These are phyloP conservation scores for Backusella liffmaniae DNA, from an alignment of 192 early-diverging fungal species.

Conservation along the genomic window DNA sequence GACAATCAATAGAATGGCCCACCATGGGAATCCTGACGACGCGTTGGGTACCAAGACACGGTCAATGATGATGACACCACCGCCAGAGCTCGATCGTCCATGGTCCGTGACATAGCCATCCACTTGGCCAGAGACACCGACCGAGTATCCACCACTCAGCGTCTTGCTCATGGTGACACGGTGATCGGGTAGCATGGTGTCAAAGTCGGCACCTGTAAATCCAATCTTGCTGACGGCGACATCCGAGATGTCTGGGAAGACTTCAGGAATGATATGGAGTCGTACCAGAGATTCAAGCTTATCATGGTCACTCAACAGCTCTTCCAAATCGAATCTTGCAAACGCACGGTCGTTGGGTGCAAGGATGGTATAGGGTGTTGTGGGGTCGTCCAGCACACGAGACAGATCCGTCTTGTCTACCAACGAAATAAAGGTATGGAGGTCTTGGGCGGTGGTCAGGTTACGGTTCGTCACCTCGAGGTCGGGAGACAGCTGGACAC, in stretches of 20 bases:
- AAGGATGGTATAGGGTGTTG: slow-evolving; percentile 40
- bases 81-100: slow-evolving; percentile 23
- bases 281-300: slow-evolving; percentile 51
- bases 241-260: slow-evolving; percentile 10
- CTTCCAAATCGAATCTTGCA: slow-evolving; percentile 33
- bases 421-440: slow-evolving; percentile 35
- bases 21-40: slow-evolving; percentile 17
- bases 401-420: slow-evolving; percentile 16
- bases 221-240: neutral
- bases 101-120: slow-evolving; percentile 9
- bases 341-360: slow-evolving; percentile 53
- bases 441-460: slow-evolving; percentile 38
- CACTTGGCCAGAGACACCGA: slow-evolving; percentile 10
- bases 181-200: slow-evolving; percentile 12
- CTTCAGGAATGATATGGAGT: slow-evolving; percentile 60
- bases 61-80: slow-evolving; percentile 36
- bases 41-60: slow-evolving; percentile 19
- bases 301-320: slow-evolving; percentile 31
- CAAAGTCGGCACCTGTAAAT: slow-evolving; percentile 8
- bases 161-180: slow-evolving; percentile 9
- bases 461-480: slow-evolving; percentile 44
- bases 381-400: neutral
- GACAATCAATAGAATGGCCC: slow-evolving; percentile 21
- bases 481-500: slow-evolving; percentile 41
- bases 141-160: neutral